A percentile compares a stretch with the other conserved stretches of the same genome.
These are phyloP conservation scores for Hypoxylon intermedium DNA, from an alignment of 495 filamentous ascomycete genomes.

Conservation along the genomic window DNA sequence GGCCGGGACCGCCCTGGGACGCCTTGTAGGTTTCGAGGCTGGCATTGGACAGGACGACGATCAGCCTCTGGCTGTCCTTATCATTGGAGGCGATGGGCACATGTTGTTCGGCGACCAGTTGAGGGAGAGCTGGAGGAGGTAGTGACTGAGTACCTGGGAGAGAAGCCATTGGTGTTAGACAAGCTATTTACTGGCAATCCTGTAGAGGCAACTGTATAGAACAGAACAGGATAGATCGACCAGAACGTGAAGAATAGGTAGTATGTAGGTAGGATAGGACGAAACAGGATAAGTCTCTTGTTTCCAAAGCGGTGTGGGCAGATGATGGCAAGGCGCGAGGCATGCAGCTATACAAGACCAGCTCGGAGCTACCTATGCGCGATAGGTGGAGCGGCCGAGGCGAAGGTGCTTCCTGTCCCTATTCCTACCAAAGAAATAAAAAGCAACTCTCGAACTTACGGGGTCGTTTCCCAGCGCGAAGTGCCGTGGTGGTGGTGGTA, in stretches of 20 bases:
- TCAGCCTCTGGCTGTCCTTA: constrained; percentile 86
- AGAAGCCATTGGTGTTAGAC: constrained; percentile 36
- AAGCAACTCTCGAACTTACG: constrained; percentile 40
- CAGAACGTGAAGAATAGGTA: neutral
- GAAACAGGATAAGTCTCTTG: neutral
- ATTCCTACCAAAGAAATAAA: neutral
- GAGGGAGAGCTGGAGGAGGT: constrained; percentile 86
- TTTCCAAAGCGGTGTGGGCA: neutral
- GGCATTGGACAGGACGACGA: constrained; percentile 95
- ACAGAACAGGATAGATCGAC: neutral
- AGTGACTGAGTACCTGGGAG: constrained; percentile 80
- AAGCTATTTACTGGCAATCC: neutral
- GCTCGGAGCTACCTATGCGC: constrained; percentile 28
- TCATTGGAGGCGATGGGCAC: constrained; percentile 81
- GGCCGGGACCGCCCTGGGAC: constrained; percentile 64
- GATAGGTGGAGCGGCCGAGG: constrained; percentile 13
- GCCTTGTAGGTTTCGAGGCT: constrained; percentile 97
- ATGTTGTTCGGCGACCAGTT: constrained; percentile 92
- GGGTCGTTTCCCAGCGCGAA: constrained; percentile 42
- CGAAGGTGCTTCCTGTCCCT: neutral
- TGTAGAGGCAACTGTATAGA: neutral
- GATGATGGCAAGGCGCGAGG: constrained; percentile 8
- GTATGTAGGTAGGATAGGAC: neutral
- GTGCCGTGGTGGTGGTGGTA: constrained; percentile 28
- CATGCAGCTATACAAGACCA: constrained; percentile 12